phyloP scores from a whole-genome alignment of 2,329 filamentous ascomycete species.

The Ceratocystis diversiconidia region DNA sequence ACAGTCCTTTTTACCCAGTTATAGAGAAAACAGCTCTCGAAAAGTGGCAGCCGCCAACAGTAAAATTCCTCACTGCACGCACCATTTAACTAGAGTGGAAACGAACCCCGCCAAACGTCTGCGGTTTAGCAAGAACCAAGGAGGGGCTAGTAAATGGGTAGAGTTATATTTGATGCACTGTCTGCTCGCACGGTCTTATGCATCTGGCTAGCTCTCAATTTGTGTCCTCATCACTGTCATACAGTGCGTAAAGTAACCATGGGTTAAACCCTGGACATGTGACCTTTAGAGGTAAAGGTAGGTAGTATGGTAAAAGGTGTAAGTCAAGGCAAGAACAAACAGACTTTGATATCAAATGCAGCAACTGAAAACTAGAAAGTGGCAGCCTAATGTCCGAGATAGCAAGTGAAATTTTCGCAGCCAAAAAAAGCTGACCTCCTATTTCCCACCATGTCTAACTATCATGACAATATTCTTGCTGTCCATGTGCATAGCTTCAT shows the following conservation, averaged over 20 bases:
- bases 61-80: constrained; percentile 7
- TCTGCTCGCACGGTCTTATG: background rate
- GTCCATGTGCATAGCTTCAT: background rate
- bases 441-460: background rate
- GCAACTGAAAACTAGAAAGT: background rate
- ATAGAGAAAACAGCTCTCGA: background rate
- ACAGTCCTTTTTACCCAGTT: background rate
- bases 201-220: too few relatives aligned
- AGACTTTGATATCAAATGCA: background rate
- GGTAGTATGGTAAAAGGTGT: background rate
- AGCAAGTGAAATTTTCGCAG: background rate
- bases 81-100: background rate
- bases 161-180: background rate
- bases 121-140: background rate
- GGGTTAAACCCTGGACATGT: background rate
- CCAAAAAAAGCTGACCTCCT: background rate
- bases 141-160: constrained; percentile 6
- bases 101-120: constrained; percentile 9
- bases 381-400: background rate
- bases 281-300: background rate
- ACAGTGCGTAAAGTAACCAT: background rate
- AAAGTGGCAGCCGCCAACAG: background rate
- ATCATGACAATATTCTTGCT: background rate
- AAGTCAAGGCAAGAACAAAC: background rate
- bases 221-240: too few relatives aligned